phyloP scores from a whole-genome alignment of 441 rosid species.

The Metrosideros polymorpha region DNA sequence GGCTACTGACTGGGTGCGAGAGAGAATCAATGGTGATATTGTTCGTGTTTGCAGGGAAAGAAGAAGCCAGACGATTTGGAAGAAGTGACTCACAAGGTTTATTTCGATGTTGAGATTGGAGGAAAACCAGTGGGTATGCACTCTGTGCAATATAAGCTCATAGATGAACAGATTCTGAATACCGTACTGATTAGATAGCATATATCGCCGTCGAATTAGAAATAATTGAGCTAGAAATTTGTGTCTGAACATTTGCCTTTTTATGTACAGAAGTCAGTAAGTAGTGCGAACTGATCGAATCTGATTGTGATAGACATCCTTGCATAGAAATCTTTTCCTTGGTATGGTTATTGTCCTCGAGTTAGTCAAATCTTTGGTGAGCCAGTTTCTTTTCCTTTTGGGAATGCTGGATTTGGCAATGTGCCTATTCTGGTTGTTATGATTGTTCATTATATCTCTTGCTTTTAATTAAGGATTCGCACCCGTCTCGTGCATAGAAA shows the following conservation, averaged over 20 bases:
- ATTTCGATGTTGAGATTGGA: slow-evolving; percentile 70
- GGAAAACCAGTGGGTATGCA: slow-evolving; percentile 56
- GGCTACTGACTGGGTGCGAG: not conserved
- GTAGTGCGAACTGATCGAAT: not conserved
- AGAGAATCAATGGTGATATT: not conserved
- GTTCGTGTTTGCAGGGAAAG: slow-evolving; percentile 9
- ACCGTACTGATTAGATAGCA: not conserved
- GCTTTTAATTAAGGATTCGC: not conserved
- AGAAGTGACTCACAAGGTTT: slow-evolving; percentile 68
- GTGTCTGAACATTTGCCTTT: not conserved
- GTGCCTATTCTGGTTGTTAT: not conserved
- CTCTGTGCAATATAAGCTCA: not conserved
- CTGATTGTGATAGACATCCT: not conserved
- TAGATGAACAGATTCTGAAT: not conserved
- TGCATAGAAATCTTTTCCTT: not conserved
- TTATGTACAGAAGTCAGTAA: not conserved
- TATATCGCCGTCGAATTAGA: not conserved
- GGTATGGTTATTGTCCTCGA: not conserved
- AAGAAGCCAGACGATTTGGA: slow-evolving; percentile 32
- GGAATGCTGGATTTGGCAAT: not conserved
- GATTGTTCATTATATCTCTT: not conserved
- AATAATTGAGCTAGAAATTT: not conserved
- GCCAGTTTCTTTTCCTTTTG: not conserved
- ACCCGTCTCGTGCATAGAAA: not conserved
- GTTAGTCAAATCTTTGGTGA: not conserved